Conservation (phyloP, 169 alveolate species). For the Cryptosporidium xiaoi region DNA sequence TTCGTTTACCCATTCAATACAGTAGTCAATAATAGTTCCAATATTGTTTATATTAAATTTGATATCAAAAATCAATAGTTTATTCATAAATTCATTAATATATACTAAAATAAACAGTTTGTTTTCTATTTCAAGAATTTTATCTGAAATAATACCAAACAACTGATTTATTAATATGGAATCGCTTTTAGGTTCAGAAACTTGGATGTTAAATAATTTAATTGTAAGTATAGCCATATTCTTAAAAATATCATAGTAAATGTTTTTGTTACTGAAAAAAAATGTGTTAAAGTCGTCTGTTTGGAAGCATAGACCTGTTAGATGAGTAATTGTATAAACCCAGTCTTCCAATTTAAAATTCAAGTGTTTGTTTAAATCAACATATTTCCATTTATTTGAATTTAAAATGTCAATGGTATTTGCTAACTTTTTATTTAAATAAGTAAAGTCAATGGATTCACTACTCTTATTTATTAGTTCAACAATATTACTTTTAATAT, state of each 20-base stretch:
- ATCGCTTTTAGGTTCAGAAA: not conserved
- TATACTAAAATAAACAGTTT: constrained; percentile 16
- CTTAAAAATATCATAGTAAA: not conserved
- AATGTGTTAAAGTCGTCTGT: not conserved
- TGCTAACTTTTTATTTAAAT: not conserved
- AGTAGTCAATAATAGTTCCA: not conserved
- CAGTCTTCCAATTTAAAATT: not conserved
- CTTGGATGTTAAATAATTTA: constrained; percentile 3
- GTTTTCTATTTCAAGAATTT: not conserved
- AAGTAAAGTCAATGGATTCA: not conserved
- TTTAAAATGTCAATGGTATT: constrained; percentile 10
- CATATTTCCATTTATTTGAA: constrained; percentile 8
- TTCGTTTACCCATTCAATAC: constrained; percentile 7
- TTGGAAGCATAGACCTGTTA: not conserved
- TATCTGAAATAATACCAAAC: constrained; percentile 6
- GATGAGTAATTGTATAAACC: not conserved
- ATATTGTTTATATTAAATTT: not conserved
- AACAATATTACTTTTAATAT: not conserved
- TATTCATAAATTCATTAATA: constrained; percentile 10
- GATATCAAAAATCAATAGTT: not conserved
- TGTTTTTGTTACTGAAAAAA: constrained; percentile 3
- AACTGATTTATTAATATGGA: not conserved
- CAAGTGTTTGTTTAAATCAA: not conserved
- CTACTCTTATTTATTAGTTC: not conserved
- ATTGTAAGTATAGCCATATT: constrained; percentile 9